A percentile compares a stretch with the other conserved stretches of the same genome.
Conservation (phyloP, 768 basidiomycete species). For the Hypholoma fasciculare region DNA sequence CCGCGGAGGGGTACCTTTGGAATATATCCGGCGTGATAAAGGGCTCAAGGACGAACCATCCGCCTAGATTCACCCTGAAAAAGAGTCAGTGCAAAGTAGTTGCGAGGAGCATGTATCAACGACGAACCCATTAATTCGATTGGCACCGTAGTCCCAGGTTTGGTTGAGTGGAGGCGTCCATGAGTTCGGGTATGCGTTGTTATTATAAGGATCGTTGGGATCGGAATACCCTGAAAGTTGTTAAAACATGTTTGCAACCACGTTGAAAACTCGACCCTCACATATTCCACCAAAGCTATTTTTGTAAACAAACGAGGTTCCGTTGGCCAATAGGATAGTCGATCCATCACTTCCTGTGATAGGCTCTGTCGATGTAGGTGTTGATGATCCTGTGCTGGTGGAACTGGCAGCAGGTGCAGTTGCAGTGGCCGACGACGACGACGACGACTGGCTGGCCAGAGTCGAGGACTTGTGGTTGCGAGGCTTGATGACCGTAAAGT, state of each 20-base stretch:
- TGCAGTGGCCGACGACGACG: not conserved
- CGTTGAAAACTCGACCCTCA: slow-evolving; percentile 34
- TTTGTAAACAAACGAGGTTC: slow-evolving; percentile 70
- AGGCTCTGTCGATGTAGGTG: slow-evolving; percentile 10
- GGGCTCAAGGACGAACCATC: slow-evolving; percentile 76
- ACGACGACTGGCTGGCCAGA: not conserved
- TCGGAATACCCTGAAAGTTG: slow-evolving; percentile 55
- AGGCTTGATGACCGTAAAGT: slow-evolving; percentile 33
- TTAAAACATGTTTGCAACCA: not conserved
- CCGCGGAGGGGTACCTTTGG: slow-evolving; percentile 54
- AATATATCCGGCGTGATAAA: slow-evolving; percentile 69
- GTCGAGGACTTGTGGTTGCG: slow-evolving; percentile 7
- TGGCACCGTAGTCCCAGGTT: slow-evolving; percentile 67
- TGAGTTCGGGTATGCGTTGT: slow-evolving; percentile 70
- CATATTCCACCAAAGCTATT: slow-evolving; percentile 79
- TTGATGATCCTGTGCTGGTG: slow-evolving; percentile 4
- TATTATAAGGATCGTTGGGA: slow-evolving; percentile 73
- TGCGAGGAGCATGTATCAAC: not conserved
- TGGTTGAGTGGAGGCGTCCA: slow-evolving; percentile 82
- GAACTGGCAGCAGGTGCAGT: not conserved
- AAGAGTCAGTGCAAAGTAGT: slow-evolving; percentile 1
- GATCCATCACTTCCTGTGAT: slow-evolving; percentile 71
- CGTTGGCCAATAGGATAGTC: slow-evolving; percentile 62
- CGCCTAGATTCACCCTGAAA: slow-evolving; percentile 72
- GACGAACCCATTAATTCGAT: slow-evolving; percentile 44